These are phyloP conservation scores for Zymoseptoria crescenta DNA, from an alignment of 2,329 filamentous ascomycete species.

Conservation along the genomic window DNA sequence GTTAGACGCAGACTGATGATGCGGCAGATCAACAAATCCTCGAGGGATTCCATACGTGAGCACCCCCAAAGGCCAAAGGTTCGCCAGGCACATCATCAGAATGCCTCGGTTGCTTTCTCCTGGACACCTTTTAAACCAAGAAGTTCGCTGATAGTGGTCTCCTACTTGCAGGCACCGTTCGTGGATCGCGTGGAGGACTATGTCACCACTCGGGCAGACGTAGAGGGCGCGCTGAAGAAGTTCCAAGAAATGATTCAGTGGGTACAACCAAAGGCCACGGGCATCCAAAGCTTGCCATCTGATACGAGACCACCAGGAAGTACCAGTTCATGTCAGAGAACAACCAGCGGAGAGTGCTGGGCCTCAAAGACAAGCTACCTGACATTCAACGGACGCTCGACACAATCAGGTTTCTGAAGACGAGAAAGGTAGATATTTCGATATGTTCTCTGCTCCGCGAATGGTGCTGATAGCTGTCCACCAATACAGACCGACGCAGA, in stretches of 20 bases:
- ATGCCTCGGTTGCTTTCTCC: too few relatives aligned
- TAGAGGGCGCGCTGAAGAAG: slow-evolving; percentile 70
- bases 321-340: slow-evolving; percentile 99
- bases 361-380: slow-evolving; percentile 88
- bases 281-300: too few relatives aligned
- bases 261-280: slow-evolving; percentile 13
- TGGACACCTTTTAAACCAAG: neutral
- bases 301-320: slow-evolving; percentile 54
- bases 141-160: neutral
- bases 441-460: neutral
- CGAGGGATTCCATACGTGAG: slow-evolving; percentile 63
- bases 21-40: slow-evolving; percentile 54
- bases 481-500: slow-evolving; percentile 42
- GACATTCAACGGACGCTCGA: slow-evolving; percentile 96
- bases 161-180: slow-evolving; percentile 55
- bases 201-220: slow-evolving; percentile 67
- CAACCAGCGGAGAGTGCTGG: slow-evolving; percentile 71
- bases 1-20: neutral
- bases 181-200: slow-evolving; percentile 87
- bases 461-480: neutral
- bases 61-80: neutral
- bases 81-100: neutral
- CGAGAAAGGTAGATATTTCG: slow-evolving; percentile 52
- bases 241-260: slow-evolving; percentile 95
- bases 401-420: slow-evolving; percentile 76